phyloP scores from a whole-genome alignment of 257 asterid genomes.

The Nicotiana tomentosiformis region DNA sequence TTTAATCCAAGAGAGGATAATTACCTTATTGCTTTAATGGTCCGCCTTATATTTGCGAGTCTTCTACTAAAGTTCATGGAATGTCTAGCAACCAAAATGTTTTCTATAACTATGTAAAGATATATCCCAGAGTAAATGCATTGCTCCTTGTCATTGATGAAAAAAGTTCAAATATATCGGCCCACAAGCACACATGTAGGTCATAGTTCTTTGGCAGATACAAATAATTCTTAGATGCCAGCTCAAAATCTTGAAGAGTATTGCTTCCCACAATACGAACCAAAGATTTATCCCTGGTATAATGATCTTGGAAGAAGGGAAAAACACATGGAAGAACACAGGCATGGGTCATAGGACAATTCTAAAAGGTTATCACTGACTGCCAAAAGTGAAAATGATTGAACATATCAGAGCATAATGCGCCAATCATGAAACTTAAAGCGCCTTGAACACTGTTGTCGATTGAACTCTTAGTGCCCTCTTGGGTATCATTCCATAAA shows the following conservation, averaged over 20 bases:
- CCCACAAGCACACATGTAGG: neutral
- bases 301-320: slow-evolving; percentile 4
- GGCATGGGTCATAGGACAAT: slow-evolving; percentile 4
- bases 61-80: neutral
- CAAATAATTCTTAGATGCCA: neutral
- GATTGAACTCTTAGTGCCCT: slow-evolving; percentile 1
- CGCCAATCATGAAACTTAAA: slow-evolving; percentile 5
- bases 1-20: neutral
- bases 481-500: neutral
- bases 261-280: neutral
- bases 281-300: neutral
- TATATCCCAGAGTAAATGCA: too few species aligned
- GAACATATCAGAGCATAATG: slow-evolving; percentile 3
- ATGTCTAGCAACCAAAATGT: neutral
- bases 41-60: neutral
- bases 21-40: neutral
- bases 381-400: slow-evolving; percentile 5
- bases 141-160: neutral
- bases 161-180: neutral
- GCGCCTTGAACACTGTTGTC: neutral
- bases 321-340: slow-evolving; percentile 5
- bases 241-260: neutral
- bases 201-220: neutral
- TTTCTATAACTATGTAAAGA: neutral
- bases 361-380: neutral